Evolutionary conservation across 1,284 basidiomycete species (phyloP), one percentile per base, ranked within the genome.

Genomic region (Malassezia brasiliensis): DNA sequence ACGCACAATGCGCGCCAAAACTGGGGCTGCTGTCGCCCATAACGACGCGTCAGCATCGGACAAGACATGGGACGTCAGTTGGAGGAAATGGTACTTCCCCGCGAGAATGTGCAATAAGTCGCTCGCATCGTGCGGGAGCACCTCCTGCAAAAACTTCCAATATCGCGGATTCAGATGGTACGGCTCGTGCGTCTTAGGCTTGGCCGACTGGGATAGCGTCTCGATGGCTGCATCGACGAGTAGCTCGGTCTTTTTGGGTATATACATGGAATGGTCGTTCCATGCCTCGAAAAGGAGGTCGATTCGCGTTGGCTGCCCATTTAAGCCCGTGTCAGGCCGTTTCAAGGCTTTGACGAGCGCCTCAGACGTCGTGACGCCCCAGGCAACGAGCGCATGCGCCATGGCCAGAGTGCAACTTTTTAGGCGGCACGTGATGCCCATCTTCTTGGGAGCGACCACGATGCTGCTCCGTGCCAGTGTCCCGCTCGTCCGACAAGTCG

Each of bases 311-410:
- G 47, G 32, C 6, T 5, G n/a, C 11, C 10, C 45, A 10, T 47
- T 14, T 35, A 3, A 5, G 1, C 10, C 12, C 8, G 31, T 17
- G 15, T 47, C 47, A 2, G 48, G 48, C 6, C 60, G 53, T 45
- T 66, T 65, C 8, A 68, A 61, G 17, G 59, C 44, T 50, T 68
- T 62, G 28, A 68, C 60, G 22, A 68, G 63, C 54, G 65, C 61
- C 56, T 68, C 66, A 5, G 66, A 66, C 30, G 66, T 65, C 20
- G 58, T 51, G 44, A 68, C 66, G 15, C 60, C 62, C 20, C 63
- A 65, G 11, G 37, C 30, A 8, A 40, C 52, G 19, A 68, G 49
- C 17, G 48, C 40, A 22, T 52, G 53, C 15, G 53, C 40, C 53
- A 50, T 55, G 37, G 32, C 12, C 47, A 34, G 19, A 19, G 28